These are phyloP conservation scores for Cladosporium sphaerospermum DNA, from an alignment of 2,329 filamentous ascomycete species.

Conservation along the genomic window DNA sequence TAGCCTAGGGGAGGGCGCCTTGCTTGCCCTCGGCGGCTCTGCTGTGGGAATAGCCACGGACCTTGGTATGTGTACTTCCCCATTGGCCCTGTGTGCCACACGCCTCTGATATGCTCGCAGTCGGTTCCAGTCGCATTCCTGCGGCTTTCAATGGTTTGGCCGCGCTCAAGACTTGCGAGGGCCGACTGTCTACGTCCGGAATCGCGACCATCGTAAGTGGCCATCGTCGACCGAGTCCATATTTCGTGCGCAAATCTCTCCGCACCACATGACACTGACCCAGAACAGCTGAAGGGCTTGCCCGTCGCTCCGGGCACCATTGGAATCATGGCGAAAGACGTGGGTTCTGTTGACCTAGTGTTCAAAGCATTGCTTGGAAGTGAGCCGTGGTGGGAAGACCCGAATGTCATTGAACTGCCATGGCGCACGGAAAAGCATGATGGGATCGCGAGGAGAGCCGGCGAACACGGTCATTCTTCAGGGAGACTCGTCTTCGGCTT, in stretches of 20 bases:
- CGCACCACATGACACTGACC: background rate
- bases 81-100: background rate
- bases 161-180: constrained; percentile 14
- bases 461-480: background rate
- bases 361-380: constrained; percentile 13
- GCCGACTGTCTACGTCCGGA: constrained; percentile 13
- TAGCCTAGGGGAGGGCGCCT: constrained; percentile 17
- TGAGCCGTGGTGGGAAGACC: constrained; percentile 12
- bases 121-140: constrained; percentile 19
- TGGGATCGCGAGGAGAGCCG: constrained; percentile 6
- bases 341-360: constrained; percentile 6
- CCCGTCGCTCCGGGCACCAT: constrained; percentile 16
- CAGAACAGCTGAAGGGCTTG: constrained; percentile 14
- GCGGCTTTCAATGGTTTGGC: constrained; percentile 16
- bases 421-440: constrained; percentile 17
- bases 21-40: constrained; percentile 17
- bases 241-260: constrained; percentile 2
- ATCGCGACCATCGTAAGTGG: constrained; percentile 15
- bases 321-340: constrained; percentile 15
- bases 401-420: constrained; percentile 15
- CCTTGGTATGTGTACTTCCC: constrained; percentile 9
- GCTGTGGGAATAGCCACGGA: constrained; percentile 18
- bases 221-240: background rate
- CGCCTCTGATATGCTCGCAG: constrained; percentile 8
- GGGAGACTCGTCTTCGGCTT: constrained; percentile 19